Base-by-base conservation (phyloP, 306 rosid species). In the Hippophae rhamnoides region DNA sequence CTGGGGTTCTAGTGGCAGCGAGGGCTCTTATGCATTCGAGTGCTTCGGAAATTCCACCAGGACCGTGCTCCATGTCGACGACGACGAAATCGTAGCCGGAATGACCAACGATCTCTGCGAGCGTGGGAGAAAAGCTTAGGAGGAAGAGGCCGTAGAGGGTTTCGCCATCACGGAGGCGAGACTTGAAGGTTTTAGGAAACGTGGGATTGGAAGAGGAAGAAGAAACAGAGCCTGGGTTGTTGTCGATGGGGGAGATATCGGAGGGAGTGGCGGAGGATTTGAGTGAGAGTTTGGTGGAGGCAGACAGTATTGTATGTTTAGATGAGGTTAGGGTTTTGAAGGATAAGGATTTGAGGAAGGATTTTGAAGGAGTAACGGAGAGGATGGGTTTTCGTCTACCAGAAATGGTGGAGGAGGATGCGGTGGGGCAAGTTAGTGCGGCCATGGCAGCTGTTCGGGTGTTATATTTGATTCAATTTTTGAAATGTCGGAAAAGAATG, bases 31-130 rank as follows among this genome's bases (percentile, higher is more conserved):
- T 74, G 62, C 95, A 84, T 9, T 81, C 70, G 45, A 92, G 83
- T 1, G 98, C 74, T 5, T 83, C 79, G 63, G 82, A 12, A 65
- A 79, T 68, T 8, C 85, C 84, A 45, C 90, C 97, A 51, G 77
- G 77, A 43, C 90, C 97, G 62, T 89, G 97, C 52, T 89, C 97
- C 90, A 89, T 85, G 79, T 89, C 97, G 57, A 89, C 51, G 1
- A 89, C 86, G 12, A 83, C 84, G 43, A 82, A 89, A 59, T 89
- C 94, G 61, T 82, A 89, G 69, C 95, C 92, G 54, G 95, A 56
- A 48, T 81, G 84, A 23, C 80, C 89, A 0, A 85, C 87, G 73
- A 86, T 89, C 81, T 86, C 92, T 18, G 92, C 87, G 6, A 90
- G 67, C 13, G 98, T 81, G 11, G 95, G 98, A 52, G 92, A 85